Percentiles rank a stretch among this genome's conserved stretches.
Conservation (phyloP, 1,284 basidiomycete species). For the Ustilago crameri region DNA sequence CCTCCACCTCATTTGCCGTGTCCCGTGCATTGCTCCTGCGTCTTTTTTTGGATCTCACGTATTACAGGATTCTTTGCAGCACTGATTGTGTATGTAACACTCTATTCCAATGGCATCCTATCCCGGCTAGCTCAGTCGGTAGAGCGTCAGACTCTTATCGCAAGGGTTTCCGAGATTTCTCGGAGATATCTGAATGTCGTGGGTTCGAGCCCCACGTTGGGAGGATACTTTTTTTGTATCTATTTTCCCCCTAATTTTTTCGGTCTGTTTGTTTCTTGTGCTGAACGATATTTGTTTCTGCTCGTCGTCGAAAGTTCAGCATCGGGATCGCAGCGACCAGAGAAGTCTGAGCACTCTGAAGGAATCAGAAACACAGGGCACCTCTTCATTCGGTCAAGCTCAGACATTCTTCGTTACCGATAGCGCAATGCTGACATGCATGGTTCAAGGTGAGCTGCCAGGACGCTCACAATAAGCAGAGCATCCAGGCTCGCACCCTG, state of each 20-base stretch:
- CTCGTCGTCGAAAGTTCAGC: no score
- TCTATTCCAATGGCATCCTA: neutral
- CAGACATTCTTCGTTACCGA: no score
- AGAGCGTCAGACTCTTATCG: conserved; percentile 68
- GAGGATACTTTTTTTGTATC: conserved; percentile 55
- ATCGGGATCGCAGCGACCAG: neutral
- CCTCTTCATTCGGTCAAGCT: no score
- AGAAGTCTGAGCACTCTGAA: neutral
- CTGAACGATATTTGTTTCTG: neutral
- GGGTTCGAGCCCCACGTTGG: conserved; percentile 68
- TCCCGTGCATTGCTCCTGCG: neutral
- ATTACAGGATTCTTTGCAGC: neutral
- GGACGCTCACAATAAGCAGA: no score
- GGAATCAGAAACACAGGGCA: neutral
- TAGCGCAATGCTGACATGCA: no score
- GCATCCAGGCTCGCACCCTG: no score
- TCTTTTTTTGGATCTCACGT: neutral
- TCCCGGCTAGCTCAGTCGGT: conserved; percentile 69
- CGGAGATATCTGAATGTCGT: conserved; percentile 63
- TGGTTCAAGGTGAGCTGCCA: no score
- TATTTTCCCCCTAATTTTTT: neutral
- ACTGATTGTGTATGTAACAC: neutral
- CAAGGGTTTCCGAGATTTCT: conserved; percentile 45
- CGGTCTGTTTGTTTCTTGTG: neutral
- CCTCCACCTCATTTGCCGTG: conserved; percentile 17